These are phyloP conservation scores for Escovopsis sp. DNA, from an alignment of 2,329 filamentous ascomycete species.

Conservation along the genomic window DNA sequence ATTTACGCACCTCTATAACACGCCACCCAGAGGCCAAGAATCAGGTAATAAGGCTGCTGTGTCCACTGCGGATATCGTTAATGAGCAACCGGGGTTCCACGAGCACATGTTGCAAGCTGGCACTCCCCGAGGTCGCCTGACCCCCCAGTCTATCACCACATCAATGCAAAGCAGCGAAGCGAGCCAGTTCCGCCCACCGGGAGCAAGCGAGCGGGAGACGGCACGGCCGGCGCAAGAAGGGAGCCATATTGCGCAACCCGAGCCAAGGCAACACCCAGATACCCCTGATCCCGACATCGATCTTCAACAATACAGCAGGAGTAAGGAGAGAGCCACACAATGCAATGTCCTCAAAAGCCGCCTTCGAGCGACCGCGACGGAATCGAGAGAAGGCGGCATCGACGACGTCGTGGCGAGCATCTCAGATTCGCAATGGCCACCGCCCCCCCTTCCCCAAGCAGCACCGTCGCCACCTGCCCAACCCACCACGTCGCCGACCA, in stretches of 20 bases:
- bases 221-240: neutral
- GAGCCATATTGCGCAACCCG: neutral
- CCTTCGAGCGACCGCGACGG: no score
- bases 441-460: conserved; percentile 9
- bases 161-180: neutral
- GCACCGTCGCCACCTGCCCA: neutral
- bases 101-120: neutral
- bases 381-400: neutral
- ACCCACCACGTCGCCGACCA: neutral
- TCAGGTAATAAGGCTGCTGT: neutral
- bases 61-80: neutral
- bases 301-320: neutral
- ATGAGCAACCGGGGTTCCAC: neutral
- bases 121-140: neutral
- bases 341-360: no score
- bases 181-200: neutral
- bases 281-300: neutral
- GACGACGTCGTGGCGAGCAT: neutral
- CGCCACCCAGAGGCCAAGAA: neutral
- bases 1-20: neutral
- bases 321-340: neutral
- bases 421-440: conserved; percentile 3
- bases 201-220: no score
- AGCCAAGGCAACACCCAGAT: neutral
- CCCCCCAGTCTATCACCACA: neutral